Evolutionary conservation across 129 eudicot genomes (phyloP).

Genomic region (Gnaphalium uliginosum): DNA sequence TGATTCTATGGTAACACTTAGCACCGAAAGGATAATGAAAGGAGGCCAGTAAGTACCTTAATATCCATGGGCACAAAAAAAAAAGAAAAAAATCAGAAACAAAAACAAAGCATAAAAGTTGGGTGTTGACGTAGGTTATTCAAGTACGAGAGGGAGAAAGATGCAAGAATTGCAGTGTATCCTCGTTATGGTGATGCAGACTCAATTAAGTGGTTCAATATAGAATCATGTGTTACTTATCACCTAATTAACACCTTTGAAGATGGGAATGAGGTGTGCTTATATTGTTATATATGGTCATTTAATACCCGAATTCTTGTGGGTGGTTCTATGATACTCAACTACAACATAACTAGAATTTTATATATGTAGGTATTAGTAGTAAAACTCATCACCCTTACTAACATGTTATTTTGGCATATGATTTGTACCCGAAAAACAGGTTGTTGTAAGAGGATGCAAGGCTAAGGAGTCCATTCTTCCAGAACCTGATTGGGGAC

Average conservation of each 20-base stretch:
- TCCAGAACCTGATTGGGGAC: constrained; percentile 37
- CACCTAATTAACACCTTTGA: constrained; percentile 31
- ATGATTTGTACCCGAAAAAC: not conserved
- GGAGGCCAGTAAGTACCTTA: constrained; percentile 35
- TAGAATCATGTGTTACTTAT: constrained; percentile 30
- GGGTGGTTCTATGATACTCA: not conserved
- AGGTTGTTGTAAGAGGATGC: constrained; percentile 40
- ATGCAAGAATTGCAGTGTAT: constrained; percentile 38
- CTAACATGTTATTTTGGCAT: not conserved
- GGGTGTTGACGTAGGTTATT: constrained; percentile 21
- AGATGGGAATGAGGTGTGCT: constrained; percentile 41
- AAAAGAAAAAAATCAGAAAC: not conserved
- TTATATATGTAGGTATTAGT: not conserved
- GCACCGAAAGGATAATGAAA: constrained; percentile 25
- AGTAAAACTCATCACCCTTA: not conserved
- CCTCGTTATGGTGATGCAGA: constrained; percentile 39
- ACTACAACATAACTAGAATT: not conserved
- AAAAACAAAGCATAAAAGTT: not conserved
- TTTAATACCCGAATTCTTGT: not conserved
- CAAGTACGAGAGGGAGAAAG: constrained; percentile 31
- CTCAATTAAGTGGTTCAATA: constrained; percentile 32
- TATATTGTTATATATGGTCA: not conserved
- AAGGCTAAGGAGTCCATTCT: constrained; percentile 20
- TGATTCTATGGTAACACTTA: constrained; percentile 28
- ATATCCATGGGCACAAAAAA: not conserved